Conservation (phyloP, 371 early-diverging fungal species). For the Umbelopsis sp. region DNA sequence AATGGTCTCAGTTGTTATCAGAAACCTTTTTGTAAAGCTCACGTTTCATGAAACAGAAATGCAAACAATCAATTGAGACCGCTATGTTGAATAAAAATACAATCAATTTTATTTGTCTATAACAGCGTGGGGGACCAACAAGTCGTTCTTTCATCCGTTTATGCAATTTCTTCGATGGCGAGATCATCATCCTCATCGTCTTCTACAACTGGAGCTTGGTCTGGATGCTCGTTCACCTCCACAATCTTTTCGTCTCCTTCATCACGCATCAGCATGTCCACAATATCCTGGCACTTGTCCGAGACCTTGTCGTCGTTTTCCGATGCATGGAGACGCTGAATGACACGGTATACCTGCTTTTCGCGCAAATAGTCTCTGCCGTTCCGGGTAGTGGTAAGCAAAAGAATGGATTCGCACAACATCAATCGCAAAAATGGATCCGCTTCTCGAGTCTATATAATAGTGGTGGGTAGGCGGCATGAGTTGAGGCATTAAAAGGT, state of each 20-base stretch:
- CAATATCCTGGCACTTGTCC: slow-evolving; percentile 77
- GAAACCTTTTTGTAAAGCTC: no score
- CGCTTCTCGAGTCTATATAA: slow-evolving; percentile 69
- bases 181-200: slow-evolving; percentile 54
- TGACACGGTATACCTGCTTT: slow-evolving; percentile 85
- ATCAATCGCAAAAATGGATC: slow-evolving; percentile 76
- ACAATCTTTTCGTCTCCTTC: slow-evolving; percentile 57
- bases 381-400: slow-evolving; percentile 73
- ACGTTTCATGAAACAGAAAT: no score
- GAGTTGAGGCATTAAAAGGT: no score
- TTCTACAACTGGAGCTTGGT: slow-evolving; percentile 38
- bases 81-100: neutral
- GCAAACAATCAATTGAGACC: no score
- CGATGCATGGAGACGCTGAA: slow-evolving; percentile 77
- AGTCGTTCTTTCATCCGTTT: no score
- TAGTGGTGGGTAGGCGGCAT: no score
- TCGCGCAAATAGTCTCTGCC: slow-evolving; percentile 82
- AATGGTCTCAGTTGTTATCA: no score
- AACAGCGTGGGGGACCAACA: no score
- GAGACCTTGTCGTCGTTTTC: slow-evolving; percentile 70
- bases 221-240: slow-evolving; percentile 32
- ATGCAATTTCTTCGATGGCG: slow-evolving; percentile 57
- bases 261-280: slow-evolving; percentile 88
- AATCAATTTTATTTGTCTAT: neutral
- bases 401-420: slow-evolving; percentile 80